Conservation (phyloP, 2,329 filamentous ascomycete species). For the Paracoccidioides lutzii region DNA sequence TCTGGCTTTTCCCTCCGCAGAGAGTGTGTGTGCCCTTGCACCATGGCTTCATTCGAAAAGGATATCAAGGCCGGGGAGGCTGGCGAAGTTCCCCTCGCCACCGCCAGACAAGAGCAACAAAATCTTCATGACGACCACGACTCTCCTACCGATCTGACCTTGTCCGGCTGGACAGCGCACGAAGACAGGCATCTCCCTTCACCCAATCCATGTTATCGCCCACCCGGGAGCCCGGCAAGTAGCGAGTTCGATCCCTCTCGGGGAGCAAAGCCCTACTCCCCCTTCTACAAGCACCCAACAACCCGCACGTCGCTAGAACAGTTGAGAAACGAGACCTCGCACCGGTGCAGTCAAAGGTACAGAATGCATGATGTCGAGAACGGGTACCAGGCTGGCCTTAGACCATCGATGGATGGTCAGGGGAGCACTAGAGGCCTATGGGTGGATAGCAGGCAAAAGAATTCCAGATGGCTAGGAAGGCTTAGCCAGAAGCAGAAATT, state of each 20-base stretch:
- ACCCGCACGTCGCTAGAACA: constrained; percentile 20
- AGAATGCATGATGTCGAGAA: constrained; percentile 8
- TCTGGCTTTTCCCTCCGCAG: not conserved
- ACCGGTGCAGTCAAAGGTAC: constrained; percentile 8
- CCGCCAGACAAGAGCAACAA: not conserved
- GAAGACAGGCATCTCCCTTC: not conserved
- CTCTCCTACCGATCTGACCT: not conserved
- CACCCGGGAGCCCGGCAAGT: not conserved
- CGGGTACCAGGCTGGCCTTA: not conserved
- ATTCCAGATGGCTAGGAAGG: constrained; percentile 22
- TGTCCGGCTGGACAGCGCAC: not conserved
- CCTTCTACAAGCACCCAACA: constrained; percentile 32
- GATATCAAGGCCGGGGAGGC: not conserved
- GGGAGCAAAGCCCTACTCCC: constrained; percentile 30
- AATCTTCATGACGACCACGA: not conserved
- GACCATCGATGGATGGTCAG: constrained; percentile 4
- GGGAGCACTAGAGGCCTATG: constrained; percentile 3
- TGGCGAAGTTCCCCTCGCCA: not conserved
- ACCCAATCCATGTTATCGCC: not conserved
- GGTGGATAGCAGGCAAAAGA: constrained; percentile 23
- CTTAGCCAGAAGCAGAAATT: constrained; percentile 27
- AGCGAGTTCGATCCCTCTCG: constrained; percentile 27
- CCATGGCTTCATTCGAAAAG: not conserved
- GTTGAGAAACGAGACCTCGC: constrained; percentile 6
- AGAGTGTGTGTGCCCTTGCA: not conserved